These are phyloP conservation scores for Cladophialophora yegresii DNA, from an alignment of 2,329 filamentous ascomycete genomes.

Conservation along the genomic window DNA sequence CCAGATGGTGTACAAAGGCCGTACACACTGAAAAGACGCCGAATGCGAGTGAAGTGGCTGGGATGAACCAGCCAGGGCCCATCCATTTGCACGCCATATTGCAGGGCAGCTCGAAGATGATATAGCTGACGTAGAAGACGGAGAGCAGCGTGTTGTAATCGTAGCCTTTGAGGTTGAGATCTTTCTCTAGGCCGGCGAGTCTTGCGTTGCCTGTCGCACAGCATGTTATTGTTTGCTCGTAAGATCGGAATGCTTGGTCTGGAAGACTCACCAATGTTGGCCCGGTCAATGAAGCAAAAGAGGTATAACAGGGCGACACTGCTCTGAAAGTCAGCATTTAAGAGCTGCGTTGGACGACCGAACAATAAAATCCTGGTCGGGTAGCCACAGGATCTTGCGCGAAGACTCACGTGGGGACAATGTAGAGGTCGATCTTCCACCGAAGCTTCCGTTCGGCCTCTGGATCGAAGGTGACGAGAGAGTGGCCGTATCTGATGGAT, in stretches of 20 bases:
- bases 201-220: conserved; percentile 62
- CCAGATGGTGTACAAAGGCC: conserved; percentile 62
- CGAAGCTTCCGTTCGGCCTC: conserved; percentile 60
- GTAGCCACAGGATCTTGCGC: background rate
- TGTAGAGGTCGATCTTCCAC: conserved; percentile 65
- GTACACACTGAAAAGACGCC: conserved; percentile 65
- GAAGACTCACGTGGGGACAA: conserved; percentile 57
- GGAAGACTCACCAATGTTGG: conserved; percentile 62
- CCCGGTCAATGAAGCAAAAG: conserved; percentile 69
- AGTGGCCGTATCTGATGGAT: conserved; percentile 50
- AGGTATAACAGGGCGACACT: conserved; percentile 64
- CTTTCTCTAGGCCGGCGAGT: conserved; percentile 64
- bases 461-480: conserved; percentile 57
- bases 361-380: background rate
- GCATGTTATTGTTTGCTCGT: background rate
- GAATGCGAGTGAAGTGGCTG: conserved; percentile 62
- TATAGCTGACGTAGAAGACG: conserved; percentile 72
- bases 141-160: conserved; percentile 71
- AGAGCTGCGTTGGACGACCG: background rate
- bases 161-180: conserved; percentile 61
- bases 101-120: conserved; percentile 69
- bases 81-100: conserved; percentile 71
- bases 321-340: background rate
- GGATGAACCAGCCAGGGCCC: conserved; percentile 72
- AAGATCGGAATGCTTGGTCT: conserved; percentile 44